phyloP scores from a whole-genome alignment of 192 early-diverging fungal species.

The Backusella macrospora region DNA sequence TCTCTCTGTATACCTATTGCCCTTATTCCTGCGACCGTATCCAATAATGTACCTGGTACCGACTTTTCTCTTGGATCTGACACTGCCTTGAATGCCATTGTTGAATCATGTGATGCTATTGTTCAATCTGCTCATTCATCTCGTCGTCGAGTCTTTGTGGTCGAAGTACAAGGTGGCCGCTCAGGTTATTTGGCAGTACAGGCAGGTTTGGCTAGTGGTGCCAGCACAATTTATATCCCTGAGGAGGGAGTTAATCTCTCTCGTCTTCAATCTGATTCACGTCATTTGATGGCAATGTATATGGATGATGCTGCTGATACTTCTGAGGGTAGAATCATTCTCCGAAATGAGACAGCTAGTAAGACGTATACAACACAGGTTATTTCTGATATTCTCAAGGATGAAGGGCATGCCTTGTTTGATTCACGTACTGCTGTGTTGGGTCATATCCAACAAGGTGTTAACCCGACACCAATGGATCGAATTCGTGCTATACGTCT shows the following conservation, averaged over 20 bases:
- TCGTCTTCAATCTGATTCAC: conserved; percentile 82
- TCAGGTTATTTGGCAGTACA: conserved; percentile 90
- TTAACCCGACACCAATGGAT: conserved; percentile 88
- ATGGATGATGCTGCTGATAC: conserved; percentile 68
- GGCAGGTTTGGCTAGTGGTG: conserved; percentile 81
- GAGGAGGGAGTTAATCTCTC: conserved; percentile 85
- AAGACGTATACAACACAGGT: conserved; percentile 91
- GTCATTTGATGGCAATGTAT: conserved; percentile 78
- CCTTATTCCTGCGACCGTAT: conserved; percentile 92
- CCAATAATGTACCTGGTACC: conserved; percentile 97
- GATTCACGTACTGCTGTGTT: conserved; percentile 89
- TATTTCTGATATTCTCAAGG: conserved; percentile 81
- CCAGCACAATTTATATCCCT: conserved; percentile 90
- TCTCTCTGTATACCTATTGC: conserved; percentile 95
- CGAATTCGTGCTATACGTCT: conserved; percentile 88
- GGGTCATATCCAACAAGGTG: conserved; percentile 96
- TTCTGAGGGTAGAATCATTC: conserved; percentile 84
- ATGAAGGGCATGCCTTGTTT: conserved; percentile 86
- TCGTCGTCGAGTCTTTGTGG: conserved; percentile 91
- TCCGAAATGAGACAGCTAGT: conserved; percentile 76
- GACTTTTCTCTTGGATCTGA: conserved; percentile 93
- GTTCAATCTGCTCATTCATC: conserved; percentile 90
- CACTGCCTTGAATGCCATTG: conserved; percentile 93
- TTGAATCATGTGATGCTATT: conserved; percentile 88
- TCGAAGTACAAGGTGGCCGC: conserved; percentile 96